A percentile compares a stretch with the other conserved stretches of the same genome.
These are phyloP conservation scores for Rhizopogon vulgaris DNA, from an alignment of 768 basidiomycete species.

Conservation along the genomic window DNA sequence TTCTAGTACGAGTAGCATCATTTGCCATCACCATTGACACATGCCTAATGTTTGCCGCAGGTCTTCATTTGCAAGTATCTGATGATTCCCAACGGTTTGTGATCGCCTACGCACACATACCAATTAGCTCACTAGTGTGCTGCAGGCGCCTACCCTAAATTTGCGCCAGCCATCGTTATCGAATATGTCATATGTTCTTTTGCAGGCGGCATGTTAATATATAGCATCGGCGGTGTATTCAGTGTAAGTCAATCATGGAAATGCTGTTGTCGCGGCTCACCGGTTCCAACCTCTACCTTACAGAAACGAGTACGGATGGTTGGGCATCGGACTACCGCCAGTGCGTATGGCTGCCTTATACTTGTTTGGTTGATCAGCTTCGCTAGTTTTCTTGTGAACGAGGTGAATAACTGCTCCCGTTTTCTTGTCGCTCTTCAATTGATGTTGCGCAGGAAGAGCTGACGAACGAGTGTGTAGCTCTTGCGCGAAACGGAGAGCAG, in stretches of 20 bases:
- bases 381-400: slow-evolving; percentile 61
- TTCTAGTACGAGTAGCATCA: slow-evolving; percentile 14
- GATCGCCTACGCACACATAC: background rate
- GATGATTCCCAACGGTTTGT: slow-evolving; percentile 42
- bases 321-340: slow-evolving; percentile 47
- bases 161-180: slow-evolving; percentile 50
- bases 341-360: slow-evolving; percentile 44
- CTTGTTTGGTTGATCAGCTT: slow-evolving; percentile 49
- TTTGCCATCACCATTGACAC: background rate
- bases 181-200: slow-evolving; percentile 54
- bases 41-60: background rate
- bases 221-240: slow-evolving; percentile 46
- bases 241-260: slow-evolving; percentile 35
- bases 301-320: slow-evolving; percentile 53
- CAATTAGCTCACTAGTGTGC: background rate
- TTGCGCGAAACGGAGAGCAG: slow-evolving; percentile 29
- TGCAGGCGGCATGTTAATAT: slow-evolving; percentile 44
- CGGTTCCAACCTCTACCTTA: background rate
- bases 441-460: slow-evolving; percentile 41
- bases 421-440: background rate
- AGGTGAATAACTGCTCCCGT: slow-evolving; percentile 33
- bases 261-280: background rate
- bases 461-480: slow-evolving; percentile 45
- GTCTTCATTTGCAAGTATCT: slow-evolving; percentile 44
- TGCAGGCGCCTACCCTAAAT: slow-evolving; percentile 35